Conservation (phyloP, 495 filamentous ascomycete genomes). For the Aeminium ludgeri region DNA sequence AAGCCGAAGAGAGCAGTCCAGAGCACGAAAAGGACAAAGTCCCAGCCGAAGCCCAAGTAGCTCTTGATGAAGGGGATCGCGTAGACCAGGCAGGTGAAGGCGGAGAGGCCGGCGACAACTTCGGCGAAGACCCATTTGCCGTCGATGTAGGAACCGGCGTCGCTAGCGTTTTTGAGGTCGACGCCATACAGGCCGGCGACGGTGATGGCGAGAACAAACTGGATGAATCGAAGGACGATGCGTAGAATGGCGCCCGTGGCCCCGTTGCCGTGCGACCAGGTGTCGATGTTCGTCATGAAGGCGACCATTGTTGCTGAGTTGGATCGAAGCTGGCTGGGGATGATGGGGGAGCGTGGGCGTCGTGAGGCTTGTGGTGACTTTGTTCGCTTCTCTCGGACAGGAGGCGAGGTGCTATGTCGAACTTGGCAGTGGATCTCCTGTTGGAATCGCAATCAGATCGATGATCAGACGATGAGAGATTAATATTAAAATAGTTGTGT, state of each 20-base stretch:
- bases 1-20: conserved; percentile 65
- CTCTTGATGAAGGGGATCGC: conserved; percentile 43
- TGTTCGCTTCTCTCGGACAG: too few relatives aligned
- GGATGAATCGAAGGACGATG: conserved; percentile 44
- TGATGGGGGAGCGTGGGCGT: background rate
- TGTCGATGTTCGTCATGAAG: conserved; percentile 8
- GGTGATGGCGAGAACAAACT: conserved; percentile 56
- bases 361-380: too few relatives aligned
- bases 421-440: too few relatives aligned
- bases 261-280: conserved; percentile 8
- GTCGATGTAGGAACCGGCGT: conserved; percentile 32
- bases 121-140: conserved; percentile 66
- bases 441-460: too few relatives aligned
- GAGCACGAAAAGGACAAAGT: conserved; percentile 50
- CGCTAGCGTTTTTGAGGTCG: conserved; percentile 45
- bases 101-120: conserved; percentile 39
- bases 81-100: conserved; percentile 44
- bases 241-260: conserved; percentile 17
- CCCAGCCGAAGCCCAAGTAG: conserved; percentile 47
- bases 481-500: conserved; percentile 3
- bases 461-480: too few relatives aligned
- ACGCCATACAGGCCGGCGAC: conserved; percentile 65
- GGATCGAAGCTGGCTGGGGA: background rate
- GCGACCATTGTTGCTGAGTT: conserved; percentile 1
- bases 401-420: too few relatives aligned